Percentiles rank a stretch among this genome's conserved stretches.
Conservation (phyloP, 228 moss, liverwort and hornwort genomes). For the Sphagnum magellanicum region DNA sequence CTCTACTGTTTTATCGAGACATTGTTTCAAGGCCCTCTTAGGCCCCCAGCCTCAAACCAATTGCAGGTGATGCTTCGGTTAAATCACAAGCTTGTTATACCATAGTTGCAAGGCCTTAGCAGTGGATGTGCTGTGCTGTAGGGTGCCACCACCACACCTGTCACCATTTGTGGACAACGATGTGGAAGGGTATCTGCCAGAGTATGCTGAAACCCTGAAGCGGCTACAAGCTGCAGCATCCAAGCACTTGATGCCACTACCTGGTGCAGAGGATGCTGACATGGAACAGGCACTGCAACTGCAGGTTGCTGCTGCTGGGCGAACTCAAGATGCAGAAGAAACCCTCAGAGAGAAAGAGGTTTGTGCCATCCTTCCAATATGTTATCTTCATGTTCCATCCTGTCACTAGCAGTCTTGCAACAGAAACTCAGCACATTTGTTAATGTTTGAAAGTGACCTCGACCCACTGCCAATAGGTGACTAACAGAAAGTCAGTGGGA, state of each 20-base stretch:
- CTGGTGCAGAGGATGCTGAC: constrained; percentile 12
- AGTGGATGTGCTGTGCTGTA: constrained; percentile 1
- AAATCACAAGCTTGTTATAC: too few relatives aligned
- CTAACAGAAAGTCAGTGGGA: too few relatives aligned
- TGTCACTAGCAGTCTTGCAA: neutral
- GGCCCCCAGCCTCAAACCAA: too few relatives aligned
- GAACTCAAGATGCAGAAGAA: constrained; percentile 11
- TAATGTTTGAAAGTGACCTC: too few relatives aligned
- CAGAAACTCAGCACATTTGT: too few relatives aligned
- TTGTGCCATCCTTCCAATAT: neutral
- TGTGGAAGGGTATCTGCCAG: constrained; percentile 86
- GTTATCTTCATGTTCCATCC: neutral
- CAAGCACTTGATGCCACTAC: constrained; percentile 40
- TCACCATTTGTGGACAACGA: constrained; percentile 90
- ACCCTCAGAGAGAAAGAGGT: constrained; percentile 1
- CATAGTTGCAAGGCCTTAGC: too few relatives aligned
- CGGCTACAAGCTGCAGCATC: constrained; percentile 54
- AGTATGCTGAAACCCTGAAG: constrained; percentile 79
- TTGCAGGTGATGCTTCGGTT: too few relatives aligned
- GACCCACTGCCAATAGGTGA: too few relatives aligned
- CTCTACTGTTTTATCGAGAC: too few relatives aligned
- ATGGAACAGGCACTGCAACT: constrained; percentile 6
- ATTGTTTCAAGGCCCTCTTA: too few relatives aligned
- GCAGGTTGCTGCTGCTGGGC: constrained; percentile 16
- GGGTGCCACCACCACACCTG: constrained; percentile 78